Evolutionary conservation across 805 yeast species (phyloP).

Genomic region (Saccharomycopsis oosterbeekiorum): DNA sequence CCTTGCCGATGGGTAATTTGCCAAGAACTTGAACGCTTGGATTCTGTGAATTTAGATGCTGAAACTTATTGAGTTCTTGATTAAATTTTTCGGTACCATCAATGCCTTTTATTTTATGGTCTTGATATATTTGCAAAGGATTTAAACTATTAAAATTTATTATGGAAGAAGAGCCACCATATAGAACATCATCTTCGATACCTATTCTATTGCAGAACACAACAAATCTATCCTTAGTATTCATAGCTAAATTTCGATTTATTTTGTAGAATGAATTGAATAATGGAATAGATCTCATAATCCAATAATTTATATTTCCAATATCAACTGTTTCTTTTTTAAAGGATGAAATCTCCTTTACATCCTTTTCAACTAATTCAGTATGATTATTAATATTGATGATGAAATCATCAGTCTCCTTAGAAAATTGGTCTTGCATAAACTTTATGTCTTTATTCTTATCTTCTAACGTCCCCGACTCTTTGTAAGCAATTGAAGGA

Average conservation of each 20-base stretch:
- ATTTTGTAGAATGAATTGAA: conserved; percentile 27
- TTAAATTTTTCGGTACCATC: conserved; percentile 22
- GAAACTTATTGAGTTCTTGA: conserved; percentile 1
- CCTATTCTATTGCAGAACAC: conserved; percentile 69
- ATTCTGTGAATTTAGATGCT: conserved; percentile 31
- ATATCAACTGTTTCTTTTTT: conserved; percentile 30
- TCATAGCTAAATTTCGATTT: not conserved
- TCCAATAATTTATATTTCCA: conserved; percentile 62
- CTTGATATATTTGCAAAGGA: not conserved
- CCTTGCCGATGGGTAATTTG: conserved; percentile 50
- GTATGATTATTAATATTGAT: not conserved
- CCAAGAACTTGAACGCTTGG: conserved; percentile 47
- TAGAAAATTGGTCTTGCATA: not conserved
- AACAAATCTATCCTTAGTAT: conserved; percentile 26
- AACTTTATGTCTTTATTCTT: not conserved
- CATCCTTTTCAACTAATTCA: not conserved
- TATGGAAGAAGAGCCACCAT: conserved; percentile 57
- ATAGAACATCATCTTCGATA: conserved; percentile 56
- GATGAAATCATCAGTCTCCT: not conserved
- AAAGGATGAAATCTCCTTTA: not conserved
- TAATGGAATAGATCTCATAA: conserved; percentile 57
- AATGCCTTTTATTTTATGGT: not conserved
- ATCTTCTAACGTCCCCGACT: not conserved
- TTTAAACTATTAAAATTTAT: conserved; percentile 34
- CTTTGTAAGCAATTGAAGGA: conserved; percentile 11